These are phyloP conservation scores for Punctularia strigosozonata DNA, from an alignment of 768 basidiomycete genomes.

Conservation along the genomic window DNA sequence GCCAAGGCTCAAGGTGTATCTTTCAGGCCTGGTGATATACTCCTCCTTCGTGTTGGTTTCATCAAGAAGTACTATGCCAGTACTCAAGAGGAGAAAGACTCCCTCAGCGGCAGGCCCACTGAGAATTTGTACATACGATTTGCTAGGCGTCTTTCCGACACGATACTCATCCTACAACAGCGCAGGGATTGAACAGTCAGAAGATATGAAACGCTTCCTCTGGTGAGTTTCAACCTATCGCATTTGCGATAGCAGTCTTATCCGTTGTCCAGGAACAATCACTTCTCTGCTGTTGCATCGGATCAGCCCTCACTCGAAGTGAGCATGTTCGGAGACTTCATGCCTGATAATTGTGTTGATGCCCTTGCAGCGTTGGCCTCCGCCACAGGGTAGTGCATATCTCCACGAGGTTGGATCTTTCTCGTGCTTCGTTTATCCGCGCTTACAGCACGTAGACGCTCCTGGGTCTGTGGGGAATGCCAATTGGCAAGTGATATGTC, in stretches of 20 bases:
- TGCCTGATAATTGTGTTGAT: background rate
- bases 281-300: constrained; percentile 58
- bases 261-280: constrained; percentile 42
- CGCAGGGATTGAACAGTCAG: constrained; percentile 56
- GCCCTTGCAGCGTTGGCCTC: constrained; percentile 40
- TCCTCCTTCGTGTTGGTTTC: constrained; percentile 51
- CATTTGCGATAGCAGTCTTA: background rate
- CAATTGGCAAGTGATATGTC: constrained; percentile 35
- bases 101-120: constrained; percentile 23
- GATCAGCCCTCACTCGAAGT: constrained; percentile 61
- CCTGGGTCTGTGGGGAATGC: constrained; percentile 62
- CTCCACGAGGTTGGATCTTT: constrained; percentile 41
- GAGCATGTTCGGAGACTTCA: constrained; percentile 2
- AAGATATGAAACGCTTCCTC: constrained; percentile 63
- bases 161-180: constrained; percentile 18
- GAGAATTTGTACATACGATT: constrained; percentile 44
- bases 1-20: constrained; percentile 45
- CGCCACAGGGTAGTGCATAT: constrained; percentile 26
- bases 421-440: background rate
- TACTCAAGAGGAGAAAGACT: constrained; percentile 32
- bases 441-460: constrained; percentile 30
- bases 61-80: constrained; percentile 40
- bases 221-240: constrained; percentile 37
- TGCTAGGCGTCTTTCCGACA: background rate
- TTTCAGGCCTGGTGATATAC: constrained; percentile 48